phyloP scores from a whole-genome alignment of 2,329 filamentous ascomycete genomes.

The Apiospora malaysiana region DNA sequence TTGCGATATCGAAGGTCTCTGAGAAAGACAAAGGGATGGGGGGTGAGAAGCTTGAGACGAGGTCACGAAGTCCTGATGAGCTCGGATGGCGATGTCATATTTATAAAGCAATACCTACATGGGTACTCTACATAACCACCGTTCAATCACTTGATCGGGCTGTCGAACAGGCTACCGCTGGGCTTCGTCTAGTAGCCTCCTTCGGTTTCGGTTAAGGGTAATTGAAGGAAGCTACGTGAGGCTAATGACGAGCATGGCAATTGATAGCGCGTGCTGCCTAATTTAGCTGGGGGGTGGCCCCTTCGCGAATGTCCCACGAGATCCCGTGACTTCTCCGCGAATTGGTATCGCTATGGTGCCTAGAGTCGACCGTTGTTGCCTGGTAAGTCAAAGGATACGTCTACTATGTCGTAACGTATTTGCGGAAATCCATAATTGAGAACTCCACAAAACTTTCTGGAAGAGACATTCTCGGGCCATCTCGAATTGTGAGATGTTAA shows the following conservation, averaged over 20 bases:
- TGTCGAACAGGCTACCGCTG: background rate
- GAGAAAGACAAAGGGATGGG: background rate
- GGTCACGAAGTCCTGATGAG: background rate
- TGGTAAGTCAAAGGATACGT: background rate
- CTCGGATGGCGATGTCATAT: background rate
- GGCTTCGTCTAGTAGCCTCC: background rate
- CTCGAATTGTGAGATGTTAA: background rate
- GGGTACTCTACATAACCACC: background rate
- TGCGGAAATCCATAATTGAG: no score
- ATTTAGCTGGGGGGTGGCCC: background rate
- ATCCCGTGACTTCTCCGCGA: background rate
- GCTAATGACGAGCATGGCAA: background rate
- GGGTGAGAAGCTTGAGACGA: background rate
- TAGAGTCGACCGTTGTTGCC: background rate
- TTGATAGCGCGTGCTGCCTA: conserved; percentile 6
- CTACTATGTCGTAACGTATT: background rate
- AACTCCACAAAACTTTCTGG: background rate
- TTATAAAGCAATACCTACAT: background rate
- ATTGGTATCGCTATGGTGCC: background rate
- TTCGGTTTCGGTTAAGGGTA: background rate
- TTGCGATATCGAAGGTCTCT: background rate
- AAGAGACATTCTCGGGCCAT: no score
- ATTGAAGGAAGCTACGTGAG: background rate
- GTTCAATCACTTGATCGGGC: background rate
- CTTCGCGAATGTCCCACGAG: background rate